Evolutionary conservation across 2,329 filamentous ascomycete species (phyloP).

Genomic region (Fusarium sp.): DNA sequence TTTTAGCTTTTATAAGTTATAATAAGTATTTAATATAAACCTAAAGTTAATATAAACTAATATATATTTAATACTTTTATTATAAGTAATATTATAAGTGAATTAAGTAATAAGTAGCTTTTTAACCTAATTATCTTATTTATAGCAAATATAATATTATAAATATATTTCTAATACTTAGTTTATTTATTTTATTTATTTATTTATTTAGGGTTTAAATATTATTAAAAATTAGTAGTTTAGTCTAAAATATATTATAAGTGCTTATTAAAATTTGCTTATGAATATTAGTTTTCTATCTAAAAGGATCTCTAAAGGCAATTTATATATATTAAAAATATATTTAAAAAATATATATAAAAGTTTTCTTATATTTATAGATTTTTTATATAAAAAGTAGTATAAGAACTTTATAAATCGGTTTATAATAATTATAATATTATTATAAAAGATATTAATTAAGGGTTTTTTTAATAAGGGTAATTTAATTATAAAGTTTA

Average conservation of each 20-base stretch:
- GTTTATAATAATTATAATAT: background rate
- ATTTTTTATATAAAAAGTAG: background rate
- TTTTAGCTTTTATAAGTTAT: too few species aligned
- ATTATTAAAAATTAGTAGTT: background rate
- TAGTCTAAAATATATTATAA: background rate
- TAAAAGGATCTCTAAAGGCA: background rate
- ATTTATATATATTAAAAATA: background rate
- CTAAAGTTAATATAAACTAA: too few species aligned
- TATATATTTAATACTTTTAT: too few species aligned
- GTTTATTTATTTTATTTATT: background rate
- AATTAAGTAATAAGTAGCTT: too few species aligned
- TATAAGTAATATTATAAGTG: too few species aligned
- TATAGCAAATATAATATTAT: background rate
- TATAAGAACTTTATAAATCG: background rate
- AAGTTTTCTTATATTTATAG: background rate
- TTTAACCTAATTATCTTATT: too few species aligned
- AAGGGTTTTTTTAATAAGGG: background rate
- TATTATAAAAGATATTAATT: constrained; percentile 2
- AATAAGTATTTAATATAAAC: too few species aligned
- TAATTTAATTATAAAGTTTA: too few species aligned
- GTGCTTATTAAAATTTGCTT: background rate
- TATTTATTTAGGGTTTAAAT: background rate
- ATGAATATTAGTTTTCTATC: background rate
- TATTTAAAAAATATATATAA: background rate
- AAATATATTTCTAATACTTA: background rate